Conservation (phyloP, 1,284 basidiomycete species). For the Mrakiaceae sp. region DNA sequence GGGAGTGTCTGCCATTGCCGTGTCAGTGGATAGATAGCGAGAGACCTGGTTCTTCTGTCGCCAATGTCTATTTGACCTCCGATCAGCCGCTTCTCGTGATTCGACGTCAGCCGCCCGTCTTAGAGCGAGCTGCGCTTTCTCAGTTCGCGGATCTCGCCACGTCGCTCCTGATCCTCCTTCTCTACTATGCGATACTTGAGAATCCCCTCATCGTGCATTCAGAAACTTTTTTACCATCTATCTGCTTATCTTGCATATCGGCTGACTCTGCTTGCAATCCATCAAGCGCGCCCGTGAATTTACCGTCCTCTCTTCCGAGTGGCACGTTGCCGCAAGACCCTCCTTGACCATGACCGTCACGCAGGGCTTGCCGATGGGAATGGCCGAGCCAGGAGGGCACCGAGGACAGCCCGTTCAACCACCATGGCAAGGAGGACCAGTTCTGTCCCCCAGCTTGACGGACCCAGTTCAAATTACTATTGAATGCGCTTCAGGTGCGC, state of each 20-base stretch:
- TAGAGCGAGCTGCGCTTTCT: slow-evolving; percentile 27
- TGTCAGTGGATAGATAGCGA: too few species aligned
- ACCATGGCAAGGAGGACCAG: neutral
- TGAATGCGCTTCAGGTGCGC: slow-evolving; percentile 27
- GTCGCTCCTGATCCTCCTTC: slow-evolving; percentile 18
- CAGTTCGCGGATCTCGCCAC: slow-evolving; percentile 23
- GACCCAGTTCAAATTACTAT: slow-evolving; percentile 29
- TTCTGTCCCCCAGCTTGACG: slow-evolving; percentile 29
- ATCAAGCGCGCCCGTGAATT: slow-evolving; percentile 31
- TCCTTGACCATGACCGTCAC: too few species aligned
- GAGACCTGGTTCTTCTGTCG: too few species aligned
- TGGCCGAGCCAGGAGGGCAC: neutral
- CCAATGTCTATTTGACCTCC: neutral
- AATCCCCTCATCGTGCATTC: slow-evolving; percentile 26
- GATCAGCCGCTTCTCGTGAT: neutral
- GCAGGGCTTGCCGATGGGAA: too few species aligned
- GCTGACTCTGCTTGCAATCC: slow-evolving; percentile 1
- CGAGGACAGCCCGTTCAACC: neutral
- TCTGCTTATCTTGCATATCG: too few species aligned
- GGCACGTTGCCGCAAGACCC: too few species aligned
- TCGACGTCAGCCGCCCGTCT: slow-evolving; percentile 21
- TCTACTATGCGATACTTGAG: slow-evolving; percentile 30
- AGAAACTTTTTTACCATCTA: neutral
- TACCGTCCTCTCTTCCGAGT: slow-evolving; percentile 21
- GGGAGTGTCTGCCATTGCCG: neutral